Conservation (phyloP, 345 rosid genomes). For the Bruguiera sexangula region DNA sequence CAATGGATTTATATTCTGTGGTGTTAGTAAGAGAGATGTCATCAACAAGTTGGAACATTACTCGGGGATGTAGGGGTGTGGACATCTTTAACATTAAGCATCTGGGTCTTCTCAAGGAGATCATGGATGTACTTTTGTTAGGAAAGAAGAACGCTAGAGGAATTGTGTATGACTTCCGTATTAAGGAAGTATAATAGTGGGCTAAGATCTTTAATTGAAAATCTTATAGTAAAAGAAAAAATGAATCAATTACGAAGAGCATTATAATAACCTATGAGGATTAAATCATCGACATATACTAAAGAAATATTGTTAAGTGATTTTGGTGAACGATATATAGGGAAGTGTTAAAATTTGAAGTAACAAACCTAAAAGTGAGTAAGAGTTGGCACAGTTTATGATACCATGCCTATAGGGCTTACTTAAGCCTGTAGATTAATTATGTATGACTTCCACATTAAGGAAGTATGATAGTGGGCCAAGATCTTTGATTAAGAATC, state of each 20-base stretch:
- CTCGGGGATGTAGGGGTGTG: background rate
- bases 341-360: too few relatives aligned
- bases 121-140: background rate
- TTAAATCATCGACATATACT: too few relatives aligned
- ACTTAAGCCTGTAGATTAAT: background rate
- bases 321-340: too few relatives aligned
- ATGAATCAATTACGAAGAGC: background rate
- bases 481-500: background rate
- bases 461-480: slow-evolving; percentile 2
- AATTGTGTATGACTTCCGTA: background rate
- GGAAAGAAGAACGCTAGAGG: background rate
- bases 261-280: too few relatives aligned
- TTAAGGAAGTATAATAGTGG: background rate
- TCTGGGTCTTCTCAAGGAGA: background rate
- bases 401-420: background rate
- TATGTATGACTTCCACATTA: background rate
- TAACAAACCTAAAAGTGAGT: background rate
- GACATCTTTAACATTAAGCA: background rate
- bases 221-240: background rate
- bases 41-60: background rate
- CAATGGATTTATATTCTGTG: too few relatives aligned
- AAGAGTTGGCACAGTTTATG: background rate
- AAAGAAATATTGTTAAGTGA: too few relatives aligned
- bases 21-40: background rate
- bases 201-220: background rate